Percentiles rank a stretch among this genome's conserved stretches.
These are phyloP conservation scores for Penstemon barbatus DNA, from an alignment of 257 asterid genomes.

Conservation along the genomic window DNA sequence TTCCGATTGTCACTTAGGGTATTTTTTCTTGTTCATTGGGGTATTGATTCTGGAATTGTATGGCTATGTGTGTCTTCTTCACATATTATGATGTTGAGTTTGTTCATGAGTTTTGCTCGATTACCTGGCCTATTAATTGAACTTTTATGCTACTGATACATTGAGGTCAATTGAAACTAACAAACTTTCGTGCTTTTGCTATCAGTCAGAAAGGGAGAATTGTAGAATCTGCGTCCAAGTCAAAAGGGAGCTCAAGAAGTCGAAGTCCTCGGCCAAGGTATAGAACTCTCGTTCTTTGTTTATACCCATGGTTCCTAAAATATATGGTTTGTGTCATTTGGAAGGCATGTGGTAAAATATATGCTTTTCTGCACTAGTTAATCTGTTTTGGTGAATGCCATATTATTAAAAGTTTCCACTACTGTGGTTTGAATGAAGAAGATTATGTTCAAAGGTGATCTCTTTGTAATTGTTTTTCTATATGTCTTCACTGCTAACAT, in stretches of 20 bases:
- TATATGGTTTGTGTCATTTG: not conserved
- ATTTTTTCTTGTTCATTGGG: too few species aligned
- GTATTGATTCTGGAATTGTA: too few species aligned
- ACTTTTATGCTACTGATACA: too few species aligned
- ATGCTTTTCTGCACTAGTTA: not conserved
- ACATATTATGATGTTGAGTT: too few species aligned
- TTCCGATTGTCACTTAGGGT: not conserved
- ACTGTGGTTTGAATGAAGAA: not conserved
- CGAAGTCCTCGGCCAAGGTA: constrained; percentile 93
- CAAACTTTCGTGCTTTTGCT: constrained; percentile 14
- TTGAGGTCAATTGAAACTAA: too few species aligned
- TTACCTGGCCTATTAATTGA: too few species aligned
- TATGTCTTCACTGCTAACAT: not conserved
- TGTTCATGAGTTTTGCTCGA: not conserved
- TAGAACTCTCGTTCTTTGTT: constrained; percentile 7
- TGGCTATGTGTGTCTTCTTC: too few species aligned
- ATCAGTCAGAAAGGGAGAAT: constrained; percentile 80
- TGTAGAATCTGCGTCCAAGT: constrained; percentile 63
- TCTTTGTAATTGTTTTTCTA: not conserved
- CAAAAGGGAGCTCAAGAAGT: constrained; percentile 73
- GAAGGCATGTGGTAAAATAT: too few species aligned
- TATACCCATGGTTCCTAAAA: not conserved
- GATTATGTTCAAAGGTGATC: not conserved
- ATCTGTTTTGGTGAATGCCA: not conserved
- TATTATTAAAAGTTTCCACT: not conserved